Conservation (phyloP, 2,329 filamentous ascomycete species). For the Xylogone sp. region DNA sequence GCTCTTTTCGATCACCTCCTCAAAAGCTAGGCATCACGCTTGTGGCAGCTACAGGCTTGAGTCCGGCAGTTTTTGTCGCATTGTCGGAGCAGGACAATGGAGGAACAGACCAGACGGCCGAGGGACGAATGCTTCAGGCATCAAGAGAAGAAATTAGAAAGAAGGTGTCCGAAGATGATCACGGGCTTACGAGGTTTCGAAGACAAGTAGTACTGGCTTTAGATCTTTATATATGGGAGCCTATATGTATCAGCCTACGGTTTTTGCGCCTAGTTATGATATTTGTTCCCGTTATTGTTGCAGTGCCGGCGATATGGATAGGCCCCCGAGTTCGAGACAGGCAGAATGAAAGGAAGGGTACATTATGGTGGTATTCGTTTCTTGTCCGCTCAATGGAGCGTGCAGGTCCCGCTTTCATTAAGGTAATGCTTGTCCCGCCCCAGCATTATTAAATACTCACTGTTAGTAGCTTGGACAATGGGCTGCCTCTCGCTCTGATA, state of each 20-base stretch:
- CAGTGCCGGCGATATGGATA: conserved; percentile 78
- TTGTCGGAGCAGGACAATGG: conserved; percentile 52
- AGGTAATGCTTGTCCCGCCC: conserved; percentile 48
- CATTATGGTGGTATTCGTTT: conserved; percentile 92
- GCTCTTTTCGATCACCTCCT: conserved; percentile 13
- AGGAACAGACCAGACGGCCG: conserved; percentile 63
- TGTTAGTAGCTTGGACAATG: conserved; percentile 78
- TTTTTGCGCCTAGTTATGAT: conserved; percentile 84
- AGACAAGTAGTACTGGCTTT: conserved; percentile 62
- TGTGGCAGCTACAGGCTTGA: conserved; percentile 33
- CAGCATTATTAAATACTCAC: conserved; percentile 14
- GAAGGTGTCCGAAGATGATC: conserved; percentile 58
- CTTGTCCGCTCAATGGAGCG: conserved; percentile 86
- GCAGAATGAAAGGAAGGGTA: conserved; percentile 75
- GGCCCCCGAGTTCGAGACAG: conserved; percentile 59
- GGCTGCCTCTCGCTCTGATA: conserved; percentile 93
- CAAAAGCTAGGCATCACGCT: conserved; percentile 15
- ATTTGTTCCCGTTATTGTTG: conserved; percentile 83
- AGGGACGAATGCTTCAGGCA: conserved; percentile 81
- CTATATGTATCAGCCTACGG: conserved; percentile 79
- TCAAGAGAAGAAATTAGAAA: conserved; percentile 76
- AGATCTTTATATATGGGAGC: conserved; percentile 76
- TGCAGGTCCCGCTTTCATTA: conserved; percentile 95
- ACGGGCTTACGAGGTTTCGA: conserved; percentile 53
- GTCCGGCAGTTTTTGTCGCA: conserved; percentile 53